These are phyloP conservation scores for Xylariaceae sp. DNA, from an alignment of 2,329 filamentous ascomycete species.

Conservation along the genomic window DNA sequence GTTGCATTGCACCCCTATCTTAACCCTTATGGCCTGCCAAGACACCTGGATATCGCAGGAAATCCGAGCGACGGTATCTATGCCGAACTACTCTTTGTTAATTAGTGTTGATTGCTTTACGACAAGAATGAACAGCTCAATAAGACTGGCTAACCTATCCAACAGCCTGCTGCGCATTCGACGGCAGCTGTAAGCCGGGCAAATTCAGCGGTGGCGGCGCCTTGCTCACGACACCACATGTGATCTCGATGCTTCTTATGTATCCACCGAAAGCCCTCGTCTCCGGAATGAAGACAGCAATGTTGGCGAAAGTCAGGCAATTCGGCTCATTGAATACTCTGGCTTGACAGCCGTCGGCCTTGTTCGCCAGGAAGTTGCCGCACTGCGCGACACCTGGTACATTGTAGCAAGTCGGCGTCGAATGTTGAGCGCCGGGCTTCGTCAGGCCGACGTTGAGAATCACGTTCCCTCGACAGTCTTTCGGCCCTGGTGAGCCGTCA, in stretches of 20 bases:
- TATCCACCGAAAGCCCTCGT: conserved; percentile 41
- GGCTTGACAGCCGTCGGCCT: conserved; percentile 47
- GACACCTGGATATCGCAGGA: too few species aligned
- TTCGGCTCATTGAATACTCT: conserved; percentile 44
- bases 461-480: conserved; percentile 43
- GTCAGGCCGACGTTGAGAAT: conserved; percentile 38
- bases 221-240: conserved; percentile 41
- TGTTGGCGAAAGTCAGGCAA: conserved; percentile 43
- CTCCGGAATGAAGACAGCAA: conserved; percentile 47
- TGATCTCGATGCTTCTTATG: conserved; percentile 44
- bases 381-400: conserved; percentile 44
- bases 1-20: too few species aligned
- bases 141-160: conserved; percentile 7
- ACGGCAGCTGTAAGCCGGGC: conserved; percentile 31
- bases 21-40: too few species aligned
- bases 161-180: conserved; percentile 32
- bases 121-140: neutral
- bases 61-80: too few species aligned
- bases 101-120: too few species aligned
- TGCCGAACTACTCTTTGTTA: too few species aligned
- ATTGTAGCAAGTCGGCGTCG: conserved; percentile 43
- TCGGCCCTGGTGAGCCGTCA: conserved; percentile 44
- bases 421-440: conserved; percentile 34
- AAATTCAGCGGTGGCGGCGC: conserved; percentile 37
- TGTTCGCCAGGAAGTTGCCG: conserved; percentile 44